Evolutionary conservation across 495 filamentous ascomycete genomes (phyloP), one percentile per base, ranked within the genome.

Genomic region (Cudoniella acicularis): DNA sequence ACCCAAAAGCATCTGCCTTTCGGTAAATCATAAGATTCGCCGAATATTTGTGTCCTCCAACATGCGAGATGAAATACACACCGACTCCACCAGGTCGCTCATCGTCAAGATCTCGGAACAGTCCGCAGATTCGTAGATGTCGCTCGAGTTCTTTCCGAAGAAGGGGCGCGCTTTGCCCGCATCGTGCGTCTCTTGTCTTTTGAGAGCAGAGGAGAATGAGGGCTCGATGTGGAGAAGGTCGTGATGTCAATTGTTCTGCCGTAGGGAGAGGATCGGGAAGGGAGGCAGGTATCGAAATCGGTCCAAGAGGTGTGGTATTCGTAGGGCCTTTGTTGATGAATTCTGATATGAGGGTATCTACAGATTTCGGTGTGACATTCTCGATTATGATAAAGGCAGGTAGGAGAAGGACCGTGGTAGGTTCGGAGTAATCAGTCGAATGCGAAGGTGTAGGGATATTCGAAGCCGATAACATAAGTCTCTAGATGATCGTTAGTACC

Each of bases 141-240:
- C 93, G 82, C 74, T 95, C 91, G 27, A 98, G 84, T 71, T 98
- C 95, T 58, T 85, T 84, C 30, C 83, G 77, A 1, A 98, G 81
- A 10, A 98, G 79, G 0, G 94, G 94, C 16, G 94, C 94, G 16
- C 86, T 91, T 69, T 96, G 91, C 0, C 93, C 94, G 70, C 94
- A 98, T 64, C 94, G 89, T 0, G 92, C 94, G 70, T 98, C 94
- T 56, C 94, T 88, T 36, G 90, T 96, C 65, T 81, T 83, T 66
- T 98, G 94, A 18, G 90, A 95, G 78, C 95, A 98, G 63, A 98
- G 85, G 10, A 98, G 85, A 67, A 98, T 91, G 27, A 98, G 79
- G 54, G 86, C 88, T 45, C 83, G 78, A 76, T 98, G 94, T 0
- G 90, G 90, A 57, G 82, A 90, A 1, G 87, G 79, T 3, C 85